A percentile compares a stretch with the other conserved stretches of the same genome.
Conservation (phyloP, 2,329 filamentous ascomycete genomes). For the Thielaviopsis populi region DNA sequence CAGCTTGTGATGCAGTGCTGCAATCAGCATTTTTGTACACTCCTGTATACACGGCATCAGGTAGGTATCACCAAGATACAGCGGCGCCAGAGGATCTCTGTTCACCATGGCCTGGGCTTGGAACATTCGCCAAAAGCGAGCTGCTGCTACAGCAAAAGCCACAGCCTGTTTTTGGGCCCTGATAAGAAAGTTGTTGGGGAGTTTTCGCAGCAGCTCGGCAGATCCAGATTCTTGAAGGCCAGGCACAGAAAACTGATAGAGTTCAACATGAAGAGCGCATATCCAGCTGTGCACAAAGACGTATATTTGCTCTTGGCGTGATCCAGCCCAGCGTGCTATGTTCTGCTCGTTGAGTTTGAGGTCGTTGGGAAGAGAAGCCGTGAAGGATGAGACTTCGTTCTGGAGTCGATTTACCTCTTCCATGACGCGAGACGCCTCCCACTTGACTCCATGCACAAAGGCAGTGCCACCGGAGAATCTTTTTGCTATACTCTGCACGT, state of each 20-base stretch:
- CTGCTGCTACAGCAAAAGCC: conserved; percentile 26
- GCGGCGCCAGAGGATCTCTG: conserved; percentile 19
- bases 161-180: conserved; percentile 28
- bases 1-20: conserved; percentile 25
- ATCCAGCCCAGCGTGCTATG: conserved; percentile 23
- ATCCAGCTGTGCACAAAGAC: conserved; percentile 27
- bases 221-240: conserved; percentile 24
- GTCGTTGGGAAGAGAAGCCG: conserved; percentile 24
- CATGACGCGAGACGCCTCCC: conserved; percentile 27
- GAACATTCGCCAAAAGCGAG: conserved; percentile 26
- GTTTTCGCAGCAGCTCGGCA: conserved; percentile 23
- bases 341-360: conserved; percentile 25
- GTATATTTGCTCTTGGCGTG: conserved; percentile 24
- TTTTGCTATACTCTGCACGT: conserved; percentile 23
- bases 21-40: conserved; percentile 23
- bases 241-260: conserved; percentile 28
- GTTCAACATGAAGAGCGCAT: conserved; percentile 26
- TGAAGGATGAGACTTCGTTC: conserved; percentile 26
- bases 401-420: conserved; percentile 26
- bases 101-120: conserved; percentile 22
- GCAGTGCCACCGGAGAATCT: conserved; percentile 15
- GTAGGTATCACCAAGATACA: conserved; percentile 16
- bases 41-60: conserved; percentile 18
- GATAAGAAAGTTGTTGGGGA: conserved; percentile 26
- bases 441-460: conserved; percentile 16